A percentile compares a stretch with the other conserved stretches of the same genome.
phyloP scores from a whole-genome alignment of 140 eudicot genomes.

The Bidens hawaiensis region DNA sequence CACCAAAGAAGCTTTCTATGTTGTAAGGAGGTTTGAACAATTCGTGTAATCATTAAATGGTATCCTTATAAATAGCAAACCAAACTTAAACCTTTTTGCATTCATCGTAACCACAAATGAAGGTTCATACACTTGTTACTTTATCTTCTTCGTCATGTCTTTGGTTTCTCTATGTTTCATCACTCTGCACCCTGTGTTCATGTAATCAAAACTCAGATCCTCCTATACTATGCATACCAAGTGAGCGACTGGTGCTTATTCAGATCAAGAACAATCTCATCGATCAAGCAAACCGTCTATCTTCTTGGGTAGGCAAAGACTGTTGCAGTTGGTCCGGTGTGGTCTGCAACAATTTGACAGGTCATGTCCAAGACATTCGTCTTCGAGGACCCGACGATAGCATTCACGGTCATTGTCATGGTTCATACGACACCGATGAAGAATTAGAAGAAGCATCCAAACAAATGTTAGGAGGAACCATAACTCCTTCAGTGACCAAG shows the following conservation, averaged over 20 bases:
- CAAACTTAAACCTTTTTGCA: not conserved
- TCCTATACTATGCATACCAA: slow-evolving; percentile 7
- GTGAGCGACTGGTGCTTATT: slow-evolving; percentile 20
- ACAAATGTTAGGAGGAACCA: slow-evolving; percentile 28
- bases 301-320: slow-evolving; percentile 32
- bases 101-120: not conserved
- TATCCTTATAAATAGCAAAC: not conserved
- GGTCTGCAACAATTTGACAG: slow-evolving; percentile 16
- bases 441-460: slow-evolving; percentile 12
- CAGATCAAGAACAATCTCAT: slow-evolving; percentile 17
- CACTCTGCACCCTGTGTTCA: slow-evolving; percentile 3
- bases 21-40: not conserved
- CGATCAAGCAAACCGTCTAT: slow-evolving; percentile 23
- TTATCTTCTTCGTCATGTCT: slow-evolving; percentile 12
- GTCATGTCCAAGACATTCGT: slow-evolving; percentile 15
- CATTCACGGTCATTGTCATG: slow-evolving; percentile 10
- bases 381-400: slow-evolving; percentile 25
- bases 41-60: not conserved
- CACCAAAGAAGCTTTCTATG: not conserved
- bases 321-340: slow-evolving; percentile 33
- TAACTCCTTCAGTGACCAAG: slow-evolving; percentile 23
- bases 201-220: slow-evolving; percentile 10
- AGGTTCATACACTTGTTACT: not conserved
- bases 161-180: slow-evolving; percentile 18
- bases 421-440: not conserved